Base-by-base conservation (phyloP, 495 filamentous ascomycete species). In the Acidomyces sp. region DNA sequence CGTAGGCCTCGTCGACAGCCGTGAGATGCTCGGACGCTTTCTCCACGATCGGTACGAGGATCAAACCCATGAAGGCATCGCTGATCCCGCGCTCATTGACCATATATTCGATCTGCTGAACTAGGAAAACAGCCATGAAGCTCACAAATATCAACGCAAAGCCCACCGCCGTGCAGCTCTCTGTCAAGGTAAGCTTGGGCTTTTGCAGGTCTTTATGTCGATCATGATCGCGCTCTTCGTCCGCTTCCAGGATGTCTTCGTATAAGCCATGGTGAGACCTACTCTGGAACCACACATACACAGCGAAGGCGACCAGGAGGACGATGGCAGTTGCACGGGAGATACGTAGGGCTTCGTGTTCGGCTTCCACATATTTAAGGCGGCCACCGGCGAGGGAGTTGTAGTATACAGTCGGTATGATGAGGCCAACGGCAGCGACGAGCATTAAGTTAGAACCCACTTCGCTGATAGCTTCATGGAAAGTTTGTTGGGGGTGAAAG, bases 1-100 rank as follows among this genome's bases (percentile, higher is more conserved):
- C 82, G 70, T 77, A 93, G 7, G 87, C 88, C 65, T 94, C 87
- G 58, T 95, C 87, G 31, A 95, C 62, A 10, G 86, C 82, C 0
- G 81, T 93, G 26, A 93, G 60, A 57, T 94, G 87, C 64, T 94
- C 87, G 44, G 46, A 18, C 2, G 31, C 37, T 55, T 95, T 95
- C 53, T 94, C 87, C 6, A 93, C 86, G 1, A 95, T 65, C 2
- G 87, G 88, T 0, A 85, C 64, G 2, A 85, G 64, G 36, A 68
- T 68, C 20, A 64, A 46, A 36, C 61, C 62, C 16, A 61, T 48
- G 43, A 61, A 61, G 13, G 75, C 74, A 52, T 95, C 87, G 1
- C 72, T 77, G 13, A 95, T 68, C 31, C 68, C 56, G 13, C 65
- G 65, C 27, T 75, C 61, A 4, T 55, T 27, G 12, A 93, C 85